phyloP scores from a whole-genome alignment of 768 basidiomycete genomes.

The Tylopilus rubrobrunneus region DNA sequence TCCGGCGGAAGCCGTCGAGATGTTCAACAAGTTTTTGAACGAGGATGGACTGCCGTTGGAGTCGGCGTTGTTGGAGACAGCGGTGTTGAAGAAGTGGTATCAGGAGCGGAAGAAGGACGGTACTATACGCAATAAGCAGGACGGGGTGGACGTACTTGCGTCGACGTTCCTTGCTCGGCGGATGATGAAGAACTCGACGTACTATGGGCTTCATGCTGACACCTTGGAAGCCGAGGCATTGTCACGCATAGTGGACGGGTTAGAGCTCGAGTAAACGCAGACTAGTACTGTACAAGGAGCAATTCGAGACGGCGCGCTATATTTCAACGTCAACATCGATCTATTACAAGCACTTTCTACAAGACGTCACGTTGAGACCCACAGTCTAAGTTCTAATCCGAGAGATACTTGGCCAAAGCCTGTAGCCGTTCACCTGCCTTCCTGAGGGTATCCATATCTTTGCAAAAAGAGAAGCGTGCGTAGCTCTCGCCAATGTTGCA shows the following conservation, averaged over 20 bases:
- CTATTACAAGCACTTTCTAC: background rate
- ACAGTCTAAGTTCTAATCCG: slow-evolving; percentile 4
- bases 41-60: slow-evolving; percentile 84
- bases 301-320: background rate
- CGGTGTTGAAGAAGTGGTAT: slow-evolving; percentile 48
- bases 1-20: slow-evolving; percentile 79
- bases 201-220: slow-evolving; percentile 59
- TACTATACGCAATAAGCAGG: slow-evolving; percentile 51
- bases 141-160: slow-evolving; percentile 70
- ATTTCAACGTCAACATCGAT: background rate
- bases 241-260: slow-evolving; percentile 65
- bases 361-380: background rate
- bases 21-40: slow-evolving; percentile 77
- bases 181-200: slow-evolving; percentile 74
- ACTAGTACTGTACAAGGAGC: too few relatives aligned
- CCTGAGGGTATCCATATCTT: slow-evolving; percentile 81
- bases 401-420: slow-evolving; percentile 63
- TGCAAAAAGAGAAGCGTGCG: slow-evolving; percentile 92
- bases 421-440: slow-evolving; percentile 81
- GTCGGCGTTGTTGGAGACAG: slow-evolving; percentile 60
- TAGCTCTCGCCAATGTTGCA: slow-evolving; percentile 81
- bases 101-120: slow-evolving; percentile 35
- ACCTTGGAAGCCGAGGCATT: slow-evolving; percentile 49
- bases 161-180: slow-evolving; percentile 79
- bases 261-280: slow-evolving; percentile 21